Evolutionary conservation across 108 stramenopile genomes (phyloP), one percentile per base, ranked within the genome.

Genomic region (Stephanodiscus triporus): DNA sequence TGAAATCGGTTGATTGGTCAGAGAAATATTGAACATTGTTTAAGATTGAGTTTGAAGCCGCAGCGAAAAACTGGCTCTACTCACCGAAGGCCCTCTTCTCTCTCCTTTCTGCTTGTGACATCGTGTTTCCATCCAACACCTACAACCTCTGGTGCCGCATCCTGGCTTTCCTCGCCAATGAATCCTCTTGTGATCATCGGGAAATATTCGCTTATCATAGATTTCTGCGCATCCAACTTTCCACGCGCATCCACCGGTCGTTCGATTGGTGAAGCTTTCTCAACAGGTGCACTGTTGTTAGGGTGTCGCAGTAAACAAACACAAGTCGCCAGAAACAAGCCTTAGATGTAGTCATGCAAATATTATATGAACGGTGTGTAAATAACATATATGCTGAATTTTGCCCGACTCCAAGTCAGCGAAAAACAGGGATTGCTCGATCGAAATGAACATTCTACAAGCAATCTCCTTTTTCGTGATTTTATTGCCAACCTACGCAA

Each of bases 71-170:
- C 19, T 50, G 8, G 10, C n/a, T 32, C 17, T 32, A 82, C 86
- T 42, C 66, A 87, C 84, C 89, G 87, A 23, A 95, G 78, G 43
- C 73, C 79, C 69, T 93, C 90, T 68, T 95, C 94, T 69, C 90
- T 69, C 38, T 95, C 91, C 73, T 89, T 92, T 53, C 94, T 80
- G 50, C 81, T 95, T 55, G 79, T 81, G 26, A 90, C 75, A 67
- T 95, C 91, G 14, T 85, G 77, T 58, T 93, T 90, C 91, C 91
- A 95, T 50, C 94, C 94, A 70, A 87, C 83, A 22, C 87, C 75
- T 14, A 95, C 77, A 51, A 75, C 90, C 47, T 91, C 86, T 2
- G 57, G 42, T 22, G 62, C 56, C 40, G 82, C 89, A 23, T 87
- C 82, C 49, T 85, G 67, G 42, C 78, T 78, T 34, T 85, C 89